Conservation (phyloP, 2,329 filamentous ascomycete species). For the Paecilomyces fulvus region DNA sequence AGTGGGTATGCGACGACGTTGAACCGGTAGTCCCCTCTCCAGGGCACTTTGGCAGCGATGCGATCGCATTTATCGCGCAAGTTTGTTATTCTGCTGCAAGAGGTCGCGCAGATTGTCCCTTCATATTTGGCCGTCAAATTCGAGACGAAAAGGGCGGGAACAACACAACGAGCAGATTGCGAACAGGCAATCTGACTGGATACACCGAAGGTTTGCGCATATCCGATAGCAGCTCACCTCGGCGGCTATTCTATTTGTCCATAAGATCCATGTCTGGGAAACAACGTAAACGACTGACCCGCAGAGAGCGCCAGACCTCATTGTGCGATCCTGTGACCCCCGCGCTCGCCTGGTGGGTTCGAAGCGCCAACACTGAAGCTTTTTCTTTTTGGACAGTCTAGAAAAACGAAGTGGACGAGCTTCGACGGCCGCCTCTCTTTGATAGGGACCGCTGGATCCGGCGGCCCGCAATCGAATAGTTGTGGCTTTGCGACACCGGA, state of each 20-base stretch:
- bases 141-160: background rate
- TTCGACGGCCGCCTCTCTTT: constrained; percentile 14
- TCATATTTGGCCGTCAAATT: background rate
- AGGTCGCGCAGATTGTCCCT: background rate
- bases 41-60: background rate
- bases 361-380: background rate
- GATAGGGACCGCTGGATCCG: constrained; percentile 26
- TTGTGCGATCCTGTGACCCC: constrained; percentile 9
- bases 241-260: constrained; percentile 4
- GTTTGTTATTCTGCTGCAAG: background rate
- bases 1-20: background rate
- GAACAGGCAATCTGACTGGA: background rate
- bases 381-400: background rate
- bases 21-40: background rate
- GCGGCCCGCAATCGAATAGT: constrained; percentile 17
- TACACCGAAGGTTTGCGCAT: constrained; percentile 6
- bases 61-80: background rate
- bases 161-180: background rate
- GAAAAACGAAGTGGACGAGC: constrained; percentile 7
- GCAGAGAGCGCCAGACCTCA: constrained; percentile 1
- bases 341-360: background rate
- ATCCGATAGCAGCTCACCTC: constrained; percentile 5
- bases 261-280: constrained; percentile 8
- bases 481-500: constrained; percentile 15
- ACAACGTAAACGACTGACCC: background rate